Evolutionary conservation across 2,329 filamentous ascomycete genomes (phyloP).

Genomic region (Graphilbum fragrans): DNA sequence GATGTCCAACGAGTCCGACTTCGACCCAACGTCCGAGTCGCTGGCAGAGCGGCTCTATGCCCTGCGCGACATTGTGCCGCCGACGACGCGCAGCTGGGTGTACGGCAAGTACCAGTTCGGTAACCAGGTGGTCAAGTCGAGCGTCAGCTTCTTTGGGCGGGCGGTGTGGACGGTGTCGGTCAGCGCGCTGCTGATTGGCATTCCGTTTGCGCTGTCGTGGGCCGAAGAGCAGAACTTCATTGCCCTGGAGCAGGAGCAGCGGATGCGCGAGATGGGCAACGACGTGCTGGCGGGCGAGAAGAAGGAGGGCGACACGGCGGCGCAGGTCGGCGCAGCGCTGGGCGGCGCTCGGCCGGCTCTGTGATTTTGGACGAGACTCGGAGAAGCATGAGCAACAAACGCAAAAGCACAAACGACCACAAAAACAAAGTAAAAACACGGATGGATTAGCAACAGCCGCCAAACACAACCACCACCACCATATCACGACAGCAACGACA

Average conservation of each 20-base stretch:
- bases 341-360: conserved; percentile 35
- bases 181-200: conserved; percentile 76
- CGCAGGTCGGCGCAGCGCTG: conserved; percentile 37
- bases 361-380: conserved; percentile 19
- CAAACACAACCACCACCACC: too few relatives aligned
- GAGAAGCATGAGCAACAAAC: neutral
- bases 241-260: conserved; percentile 96
- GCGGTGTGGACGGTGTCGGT: conserved; percentile 85
- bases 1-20: conserved; percentile 70
- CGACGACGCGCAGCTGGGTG: conserved; percentile 57
- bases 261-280: conserved; percentile 84
- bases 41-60: conserved; percentile 60
- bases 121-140: conserved; percentile 43
- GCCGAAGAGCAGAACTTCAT: conserved; percentile 93
- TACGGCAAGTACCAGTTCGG: conserved; percentile 45
- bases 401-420: neutral
- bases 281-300: conserved; percentile 42
- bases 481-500: too few relatives aligned
- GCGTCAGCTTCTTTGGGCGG: conserved; percentile 66
- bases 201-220: conserved; percentile 87
- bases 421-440: conserved; percentile 8
- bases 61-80: conserved; percentile 64
- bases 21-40: conserved; percentile 44
- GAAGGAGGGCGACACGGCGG: conserved; percentile 27
- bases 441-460: conserved; percentile 7